Conservation (phyloP, 139 green algal species). For the Gonium pectorale region DNA sequence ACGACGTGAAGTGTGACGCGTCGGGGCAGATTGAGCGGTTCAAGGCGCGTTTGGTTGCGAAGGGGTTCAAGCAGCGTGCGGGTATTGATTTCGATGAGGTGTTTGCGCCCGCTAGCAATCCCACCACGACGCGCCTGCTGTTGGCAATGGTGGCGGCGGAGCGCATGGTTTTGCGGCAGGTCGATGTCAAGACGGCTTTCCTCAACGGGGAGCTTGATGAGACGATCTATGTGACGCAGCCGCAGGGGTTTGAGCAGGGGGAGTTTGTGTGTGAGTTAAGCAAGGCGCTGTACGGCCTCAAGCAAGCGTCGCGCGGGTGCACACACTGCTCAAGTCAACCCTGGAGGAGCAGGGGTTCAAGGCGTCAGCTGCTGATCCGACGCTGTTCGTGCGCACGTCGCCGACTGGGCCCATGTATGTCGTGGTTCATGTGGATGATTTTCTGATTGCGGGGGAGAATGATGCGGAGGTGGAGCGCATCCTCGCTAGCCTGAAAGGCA, state of each 20-base stretch:
- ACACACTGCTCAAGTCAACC: constrained; percentile 22
- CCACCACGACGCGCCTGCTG: not conserved
- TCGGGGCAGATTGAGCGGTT: constrained; percentile 30
- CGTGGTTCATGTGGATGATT: constrained; percentile 58
- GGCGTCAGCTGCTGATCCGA: not conserved
- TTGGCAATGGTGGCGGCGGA: constrained; percentile 4
- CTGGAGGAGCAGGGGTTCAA: constrained; percentile 15
- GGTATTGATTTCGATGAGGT: constrained; percentile 64
- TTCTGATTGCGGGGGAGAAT: constrained; percentile 23
- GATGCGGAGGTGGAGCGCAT: not conserved
- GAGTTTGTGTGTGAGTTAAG: constrained; percentile 1
- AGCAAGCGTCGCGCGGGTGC: constrained; percentile 53
- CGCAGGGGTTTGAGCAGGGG: constrained; percentile 40
- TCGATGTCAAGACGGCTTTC: constrained; percentile 60
- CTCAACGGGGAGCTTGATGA: constrained; percentile 56
- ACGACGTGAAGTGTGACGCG: constrained; percentile 17
- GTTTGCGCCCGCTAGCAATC: constrained; percentile 58
- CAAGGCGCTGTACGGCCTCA: constrained; percentile 63
- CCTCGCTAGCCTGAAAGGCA: not conserved
- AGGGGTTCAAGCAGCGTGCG: constrained; percentile 50
- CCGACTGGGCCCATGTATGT: not conserved
- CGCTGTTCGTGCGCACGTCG: not conserved
- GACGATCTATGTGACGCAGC: constrained; percentile 37
- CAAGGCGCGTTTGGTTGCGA: constrained; percentile 60
- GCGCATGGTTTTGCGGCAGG: constrained; percentile 5